Evolutionary conservation across 257 asterid genomes (phyloP), one percentile per base, ranked within the genome.

Genomic region (Ilex aquifolium): DNA sequence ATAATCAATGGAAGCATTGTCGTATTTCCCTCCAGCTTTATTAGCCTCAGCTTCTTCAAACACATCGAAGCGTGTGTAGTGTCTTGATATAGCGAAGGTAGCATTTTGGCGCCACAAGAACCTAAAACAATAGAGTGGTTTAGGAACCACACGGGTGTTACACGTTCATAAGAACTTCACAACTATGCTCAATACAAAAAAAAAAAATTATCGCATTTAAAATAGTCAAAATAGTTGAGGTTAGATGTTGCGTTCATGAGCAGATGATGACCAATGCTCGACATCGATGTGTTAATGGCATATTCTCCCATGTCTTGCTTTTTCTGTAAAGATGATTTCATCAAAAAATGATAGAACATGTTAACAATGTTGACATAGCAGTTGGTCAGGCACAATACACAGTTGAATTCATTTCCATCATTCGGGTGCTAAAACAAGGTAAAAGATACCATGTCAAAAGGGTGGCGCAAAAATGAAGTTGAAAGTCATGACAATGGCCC

Each of bases 21-120:
- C 84, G 51, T 93, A 93, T 60, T 90, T 90, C 68, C 88, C 91
- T 61, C 86, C 95, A 76, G 84, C 95, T 78, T 90, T 93, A 74
- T 93, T 93, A 53, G 97, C 97, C 76, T 85, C 97, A 6, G 97
- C 99, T 82, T 93, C 99, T 79, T 76, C 88, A 68, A 85, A 90
- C 63, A 93, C 99, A 44, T 87, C 96, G 75, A 90, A 90, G 64
- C 96, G 96, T 32, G 71, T 75, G 44, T 93, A 90, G 75, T 93
- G 99, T 68, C 88, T 82, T 40, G 97, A 93, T 78, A 93, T 93
- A 32, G 99, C 97, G 74, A 81, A 90, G 17, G 96, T 76, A 57
- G 95, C 95, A 77, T 82, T 90, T 57, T 83, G 85, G 66, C 97
- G 84, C 99, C 96, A 90, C 82, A 93, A 80, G 79, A 93, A 90